Base-by-base conservation (phyloP, 352 stramenopile genomes). In the Phytophthora kernoviae region DNA sequence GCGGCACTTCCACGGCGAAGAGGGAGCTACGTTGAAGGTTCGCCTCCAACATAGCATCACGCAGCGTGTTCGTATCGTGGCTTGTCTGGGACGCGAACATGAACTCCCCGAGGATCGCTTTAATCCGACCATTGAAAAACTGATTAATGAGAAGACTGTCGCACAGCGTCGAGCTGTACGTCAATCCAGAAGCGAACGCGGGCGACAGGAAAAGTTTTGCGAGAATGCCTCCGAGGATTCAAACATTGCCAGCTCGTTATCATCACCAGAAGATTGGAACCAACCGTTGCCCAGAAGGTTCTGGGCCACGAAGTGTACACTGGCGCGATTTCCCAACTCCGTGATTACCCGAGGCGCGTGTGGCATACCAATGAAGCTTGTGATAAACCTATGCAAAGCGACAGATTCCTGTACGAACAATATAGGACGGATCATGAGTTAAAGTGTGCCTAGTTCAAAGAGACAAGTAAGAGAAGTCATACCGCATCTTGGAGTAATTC, bases 81-180 rank as follows among this genome's bases (percentile, higher is more conserved):
- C 84, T 86, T 26, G 86, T 81, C 62, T 83, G 88, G 8, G 84
- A 89, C 6, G 79, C 77, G 44, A 93, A 93, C 74, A 95, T 91
- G 54, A 95, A 93, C 61, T 93, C 86, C 17, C 83, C 77, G 49
- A 95, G 54, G 54, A 95, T 95, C 26, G 82, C 90, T 62, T 92
- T 95, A 70, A 95, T 91, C 48, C 87, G 88, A 34, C 73, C 68
- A 58, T 93, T 95, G 65, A 93, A 95, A 58, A 89, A 95, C 73
- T 93, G 84, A 61, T 95, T 95, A 71, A 95, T 92, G 21, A 95
- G 85, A 8, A 95, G 44, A 43, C 81, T 93, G 62, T 95, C 86
- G 34, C 86, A 95, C 24, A 95, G 70, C 15, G 84, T 93, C 11
- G 81, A 88, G 70, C 84, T 93, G 73, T 93, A 95, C 24, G 86